Base-by-base conservation (phyloP, 2,329 filamentous ascomycete genomes). In the Colletotrichum sp. region DNA sequence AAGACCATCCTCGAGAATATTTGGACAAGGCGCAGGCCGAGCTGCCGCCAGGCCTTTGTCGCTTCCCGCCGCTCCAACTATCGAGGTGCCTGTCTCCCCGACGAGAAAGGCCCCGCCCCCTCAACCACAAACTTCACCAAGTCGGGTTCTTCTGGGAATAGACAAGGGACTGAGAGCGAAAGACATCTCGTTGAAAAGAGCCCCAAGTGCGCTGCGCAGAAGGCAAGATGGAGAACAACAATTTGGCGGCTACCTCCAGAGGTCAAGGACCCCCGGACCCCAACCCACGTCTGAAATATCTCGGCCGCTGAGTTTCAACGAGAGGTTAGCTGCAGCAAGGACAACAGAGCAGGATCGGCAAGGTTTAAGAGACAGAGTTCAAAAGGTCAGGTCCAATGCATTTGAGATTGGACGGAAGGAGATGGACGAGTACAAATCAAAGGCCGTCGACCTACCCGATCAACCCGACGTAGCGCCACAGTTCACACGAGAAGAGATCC, bases 181-280 rank as follows among this genome's bases (percentile, higher is more conserved):
- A 75, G 95, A 98, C 80, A 89, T 99, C 36, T 98, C 96, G 5
- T 86, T 99, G 32, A 97, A 95, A 84, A 90, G 95, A 78, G 92
- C 95, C 5, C 89, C 92, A 4, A 89, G 86, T 73, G 82, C 88
- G n/a, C 21, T 76, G 34, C 87, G 85, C 71, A 87, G 82, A 71
- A 80, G 81, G 16, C 80, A 82, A 52, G 82, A 82, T 55, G 78
- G 77, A 8, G 78, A 78, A 32, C 80, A 82, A 13, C 79, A 80
- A 49, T 68, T 72, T 39, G 86, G 84, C 15, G 85, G 86, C 12
- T 89, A 88, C 78, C 79, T 91, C 57, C 85, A 87, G 76, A 85
- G 87, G 77, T 82, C 88, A 16, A 86, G 84, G 69, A 87, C 88
- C 5, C 82, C 85, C 5, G 82, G 79, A 26, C 59, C 66, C 77